Percentiles rank a stretch among this genome's conserved stretches.
Evolutionary conservation across 768 basidiomycete genomes (phyloP).

Genomic region (Clavaria fumosa): DNA sequence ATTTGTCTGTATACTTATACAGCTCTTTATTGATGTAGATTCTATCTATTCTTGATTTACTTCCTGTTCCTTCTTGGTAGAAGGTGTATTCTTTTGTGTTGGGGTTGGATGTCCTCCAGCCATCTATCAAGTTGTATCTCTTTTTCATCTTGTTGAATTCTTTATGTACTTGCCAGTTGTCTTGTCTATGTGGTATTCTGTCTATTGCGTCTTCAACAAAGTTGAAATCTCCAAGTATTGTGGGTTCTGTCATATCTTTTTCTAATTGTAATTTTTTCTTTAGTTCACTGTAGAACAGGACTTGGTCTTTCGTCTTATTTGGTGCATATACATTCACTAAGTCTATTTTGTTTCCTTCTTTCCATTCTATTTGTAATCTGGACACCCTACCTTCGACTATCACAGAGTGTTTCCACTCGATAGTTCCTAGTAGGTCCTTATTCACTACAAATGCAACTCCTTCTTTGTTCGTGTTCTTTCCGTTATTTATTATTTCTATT

Average conservation of each 20-base stretch:
- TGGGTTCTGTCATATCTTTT: constrained; percentile 9
- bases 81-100: not conserved
- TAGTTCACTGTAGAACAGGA: constrained; percentile 17
- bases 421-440: constrained; percentile 13
- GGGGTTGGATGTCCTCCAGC: constrained; percentile 19
- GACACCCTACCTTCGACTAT: constrained; percentile 19
- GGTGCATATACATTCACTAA: constrained; percentile 24
- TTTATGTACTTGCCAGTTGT: constrained; percentile 7
- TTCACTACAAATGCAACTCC: constrained; percentile 24
- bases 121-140: constrained; percentile 13
- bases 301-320: constrained; percentile 16
- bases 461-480: constrained; percentile 10
- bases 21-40: constrained; percentile 17
- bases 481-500: constrained; percentile 11
- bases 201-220: constrained; percentile 25
- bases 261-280: constrained; percentile 4
- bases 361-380: constrained; percentile 10
- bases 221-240: constrained; percentile 29
- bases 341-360: constrained; percentile 9
- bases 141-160: constrained; percentile 14
- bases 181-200: constrained; percentile 15
- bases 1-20: constrained; percentile 10
- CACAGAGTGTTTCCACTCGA: constrained; percentile 4
- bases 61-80: constrained; percentile 6
- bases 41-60: constrained; percentile 20